Evolutionary conservation across 2,329 filamentous ascomycete genomes (phyloP).

Genomic region (Hypoxylon sp.): DNA sequence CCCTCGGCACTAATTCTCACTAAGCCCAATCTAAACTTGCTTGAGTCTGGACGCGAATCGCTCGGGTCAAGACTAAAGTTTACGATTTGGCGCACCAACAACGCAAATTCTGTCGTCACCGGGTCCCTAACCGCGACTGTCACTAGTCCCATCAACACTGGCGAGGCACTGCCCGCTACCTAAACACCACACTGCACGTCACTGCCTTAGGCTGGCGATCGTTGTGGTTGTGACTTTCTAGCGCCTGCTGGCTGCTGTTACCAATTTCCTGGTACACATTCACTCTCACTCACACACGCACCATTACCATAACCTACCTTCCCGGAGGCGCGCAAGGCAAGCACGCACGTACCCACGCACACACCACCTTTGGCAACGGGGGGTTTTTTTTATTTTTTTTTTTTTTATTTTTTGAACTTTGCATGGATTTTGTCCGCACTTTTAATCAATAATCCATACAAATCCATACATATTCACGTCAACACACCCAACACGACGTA

Average conservation of each 20-base stretch:
- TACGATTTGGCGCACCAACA: slow-evolving; percentile 43
- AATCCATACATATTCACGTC: slow-evolving; percentile 18
- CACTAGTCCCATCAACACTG: slow-evolving; percentile 38
- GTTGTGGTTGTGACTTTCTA: slow-evolving; percentile 16
- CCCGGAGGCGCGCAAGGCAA: slow-evolving; percentile 17
- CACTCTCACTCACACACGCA: slow-evolving; percentile 2
- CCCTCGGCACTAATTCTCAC: slow-evolving; percentile 54
- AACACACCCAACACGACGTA: slow-evolving; percentile 27
- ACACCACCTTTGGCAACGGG: slow-evolving; percentile 4
- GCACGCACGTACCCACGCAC: slow-evolving; percentile 22
- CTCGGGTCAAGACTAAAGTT: slow-evolving; percentile 45
- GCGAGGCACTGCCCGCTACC: slow-evolving; percentile 36
- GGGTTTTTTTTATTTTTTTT: neutral
- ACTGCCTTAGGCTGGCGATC: slow-evolving; percentile 44
- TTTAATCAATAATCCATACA: slow-evolving; percentile 21
- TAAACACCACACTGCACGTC: slow-evolving; percentile 43
- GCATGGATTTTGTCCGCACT: slow-evolving; percentile 31
- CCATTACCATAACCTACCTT: slow-evolving; percentile 10
- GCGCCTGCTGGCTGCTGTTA: slow-evolving; percentile 9
- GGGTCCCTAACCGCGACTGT: slow-evolving; percentile 39
- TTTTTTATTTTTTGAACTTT: slow-evolving; percentile 4
- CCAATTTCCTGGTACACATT: slow-evolving; percentile 21
- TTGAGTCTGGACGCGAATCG: slow-evolving; percentile 46
- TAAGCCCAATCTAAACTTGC: slow-evolving; percentile 53
- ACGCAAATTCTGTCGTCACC: slow-evolving; percentile 48